Conservation (phyloP, 208 protist genomes). For the Phytomonas francai region DNA sequence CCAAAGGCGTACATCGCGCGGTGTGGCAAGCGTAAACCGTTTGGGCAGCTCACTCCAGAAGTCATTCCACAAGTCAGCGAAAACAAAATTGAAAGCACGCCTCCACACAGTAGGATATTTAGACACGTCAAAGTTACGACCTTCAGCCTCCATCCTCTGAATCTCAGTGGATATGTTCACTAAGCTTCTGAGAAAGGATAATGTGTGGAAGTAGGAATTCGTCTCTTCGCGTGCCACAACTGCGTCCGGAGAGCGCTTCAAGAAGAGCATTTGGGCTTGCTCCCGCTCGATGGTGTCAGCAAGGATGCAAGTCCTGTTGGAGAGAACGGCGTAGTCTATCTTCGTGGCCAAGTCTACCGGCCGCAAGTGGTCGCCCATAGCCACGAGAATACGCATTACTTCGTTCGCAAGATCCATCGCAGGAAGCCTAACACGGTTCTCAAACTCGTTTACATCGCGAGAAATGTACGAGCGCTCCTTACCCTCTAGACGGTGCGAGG, state of each 20-base stretch:
- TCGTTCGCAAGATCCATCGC: slow-evolving; percentile 33
- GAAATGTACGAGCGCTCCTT: slow-evolving; percentile 11
- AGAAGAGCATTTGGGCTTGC: slow-evolving; percentile 22
- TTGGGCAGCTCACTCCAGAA: slow-evolving; percentile 64
- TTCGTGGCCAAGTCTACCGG: slow-evolving; percentile 28
- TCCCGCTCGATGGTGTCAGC: slow-evolving; percentile 25
- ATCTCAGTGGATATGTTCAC: slow-evolving; percentile 43
- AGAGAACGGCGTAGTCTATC: slow-evolving; percentile 30
- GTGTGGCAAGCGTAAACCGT: slow-evolving; percentile 43
- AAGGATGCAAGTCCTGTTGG: slow-evolving; percentile 18
- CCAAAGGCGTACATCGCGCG: slow-evolving; percentile 51
- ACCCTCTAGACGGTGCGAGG: slow-evolving; percentile 19
- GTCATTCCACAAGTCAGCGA: slow-evolving; percentile 45
- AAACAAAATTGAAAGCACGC: slow-evolving; percentile 47
- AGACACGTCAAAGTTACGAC: slow-evolving; percentile 40
- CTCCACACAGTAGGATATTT: slow-evolving; percentile 34
- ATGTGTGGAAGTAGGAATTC: slow-evolving; percentile 25
- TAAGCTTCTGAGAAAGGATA: slow-evolving; percentile 31
- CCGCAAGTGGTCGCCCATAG: slow-evolving; percentile 21
- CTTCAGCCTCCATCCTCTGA: slow-evolving; percentile 28
- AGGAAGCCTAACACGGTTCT: slow-evolving; percentile 22
- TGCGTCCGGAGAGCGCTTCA: slow-evolving; percentile 16
- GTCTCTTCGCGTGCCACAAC: slow-evolving; percentile 16
- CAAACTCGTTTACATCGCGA: slow-evolving; percentile 20
- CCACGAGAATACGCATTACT: slow-evolving; percentile 31